phyloP scores from a whole-genome alignment of 768 basidiomycete species.

The Boletus pseudopeckii region DNA sequence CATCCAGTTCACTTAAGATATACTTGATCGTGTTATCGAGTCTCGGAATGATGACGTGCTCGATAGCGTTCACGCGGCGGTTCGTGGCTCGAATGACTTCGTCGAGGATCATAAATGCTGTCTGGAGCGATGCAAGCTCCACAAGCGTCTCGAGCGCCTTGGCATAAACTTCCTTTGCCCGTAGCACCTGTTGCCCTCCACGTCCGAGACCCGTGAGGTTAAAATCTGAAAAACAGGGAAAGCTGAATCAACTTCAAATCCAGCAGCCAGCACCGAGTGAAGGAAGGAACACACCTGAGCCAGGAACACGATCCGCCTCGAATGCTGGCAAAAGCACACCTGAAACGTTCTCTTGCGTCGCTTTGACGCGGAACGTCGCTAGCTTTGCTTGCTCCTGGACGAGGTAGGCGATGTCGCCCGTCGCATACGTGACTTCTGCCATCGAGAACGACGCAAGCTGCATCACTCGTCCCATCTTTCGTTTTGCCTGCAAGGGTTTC shows the following conservation, averaged over 20 bases:
- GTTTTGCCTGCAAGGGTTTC: conserved; percentile 72
- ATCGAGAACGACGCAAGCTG: conserved; percentile 98
- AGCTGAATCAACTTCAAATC: neutral
- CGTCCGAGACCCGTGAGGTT: conserved; percentile 95
- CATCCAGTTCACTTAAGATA: conserved; percentile 95
- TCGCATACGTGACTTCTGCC: conserved; percentile 97
- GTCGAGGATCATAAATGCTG: conserved; percentile 97
- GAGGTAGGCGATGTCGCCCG: conserved; percentile 95
- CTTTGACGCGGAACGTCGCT: conserved; percentile 89
- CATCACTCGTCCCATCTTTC: conserved; percentile 99
- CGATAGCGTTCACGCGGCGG: conserved; percentile 97
- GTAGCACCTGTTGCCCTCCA: conserved; percentile 93
- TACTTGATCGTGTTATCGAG: conserved; percentile 98
- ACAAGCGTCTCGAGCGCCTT: conserved; percentile 97
- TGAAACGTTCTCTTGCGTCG: conserved; percentile 96
- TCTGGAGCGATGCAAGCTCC: conserved; percentile 94
- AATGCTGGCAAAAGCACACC: conserved; percentile 96
- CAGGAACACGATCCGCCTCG: conserved; percentile 82
- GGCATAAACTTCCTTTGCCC: conserved; percentile 95
- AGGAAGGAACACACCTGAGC: conserved; percentile 57
- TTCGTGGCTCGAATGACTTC: conserved; percentile 99
- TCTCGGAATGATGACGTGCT: conserved; percentile 93
- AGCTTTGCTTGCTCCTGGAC: conserved; percentile 94
- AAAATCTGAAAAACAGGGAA: conserved; percentile 59
- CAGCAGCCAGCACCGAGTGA: neutral